These are phyloP conservation scores for Saccharomyces paradoxus DNA, from an alignment of 805 yeast species.

Conservation along the genomic window DNA sequence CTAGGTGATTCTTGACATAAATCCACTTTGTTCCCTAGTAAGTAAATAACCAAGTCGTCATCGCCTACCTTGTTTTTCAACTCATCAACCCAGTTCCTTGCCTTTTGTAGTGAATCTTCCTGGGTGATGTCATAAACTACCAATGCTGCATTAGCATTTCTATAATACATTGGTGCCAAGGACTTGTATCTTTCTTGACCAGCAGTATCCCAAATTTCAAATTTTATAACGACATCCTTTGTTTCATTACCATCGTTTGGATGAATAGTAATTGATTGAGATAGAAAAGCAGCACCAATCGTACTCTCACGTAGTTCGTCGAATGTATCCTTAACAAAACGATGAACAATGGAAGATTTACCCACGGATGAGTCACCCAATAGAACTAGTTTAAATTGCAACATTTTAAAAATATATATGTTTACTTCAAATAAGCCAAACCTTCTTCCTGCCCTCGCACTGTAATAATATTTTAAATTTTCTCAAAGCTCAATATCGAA, in stretches of 20 bases:
- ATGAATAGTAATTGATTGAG: slow-evolving; percentile 53
- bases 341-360: slow-evolving; percentile 67
- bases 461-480: background rate
- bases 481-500: background rate
- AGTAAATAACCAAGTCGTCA: slow-evolving; percentile 65
- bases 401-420: slow-evolving; percentile 13
- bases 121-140: slow-evolving; percentile 81
- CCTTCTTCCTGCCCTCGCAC: background rate
- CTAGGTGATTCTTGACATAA: slow-evolving; percentile 25
- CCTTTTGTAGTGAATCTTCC: slow-evolving; percentile 62
- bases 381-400: slow-evolving; percentile 60
- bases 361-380: slow-evolving; percentile 83
- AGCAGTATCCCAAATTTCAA: slow-evolving; percentile 91
- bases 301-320: slow-evolving; percentile 81
- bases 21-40: slow-evolving; percentile 85
- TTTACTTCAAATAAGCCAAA: background rate
- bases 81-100: slow-evolving; percentile 88
- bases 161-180: slow-evolving; percentile 74
- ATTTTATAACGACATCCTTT: slow-evolving; percentile 33
- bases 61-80: slow-evolving; percentile 72
- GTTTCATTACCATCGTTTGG: slow-evolving; percentile 10
- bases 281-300: slow-evolving; percentile 96
- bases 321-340: slow-evolving; percentile 68
- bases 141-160: slow-evolving; percentile 76
- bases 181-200: slow-evolving; percentile 87